Conservation (phyloP, 306 rosid genomes). For the Cicer bijugum region DNA sequence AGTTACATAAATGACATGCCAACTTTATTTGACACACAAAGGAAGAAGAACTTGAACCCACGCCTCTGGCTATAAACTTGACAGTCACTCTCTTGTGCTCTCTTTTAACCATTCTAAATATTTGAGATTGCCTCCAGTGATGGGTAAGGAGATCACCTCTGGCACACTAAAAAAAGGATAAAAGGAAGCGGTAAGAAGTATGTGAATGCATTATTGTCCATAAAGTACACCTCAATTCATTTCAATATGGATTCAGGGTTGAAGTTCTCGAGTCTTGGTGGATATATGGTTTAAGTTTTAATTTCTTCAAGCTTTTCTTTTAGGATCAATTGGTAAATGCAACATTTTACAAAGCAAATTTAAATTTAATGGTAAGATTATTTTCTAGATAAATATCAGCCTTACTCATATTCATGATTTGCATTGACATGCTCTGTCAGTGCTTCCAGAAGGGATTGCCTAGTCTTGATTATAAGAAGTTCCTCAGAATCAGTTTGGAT, state of each 20-base stretch:
- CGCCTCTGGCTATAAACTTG: slow-evolving; percentile 38
- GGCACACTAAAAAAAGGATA: slow-evolving; percentile 71
- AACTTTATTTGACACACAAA: slow-evolving; percentile 40
- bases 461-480: slow-evolving; percentile 85
- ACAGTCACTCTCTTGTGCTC: slow-evolving; percentile 81
- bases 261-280: slow-evolving; percentile 13
- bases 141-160: slow-evolving; percentile 90
- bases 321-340: slow-evolving; percentile 6
- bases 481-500: slow-evolving; percentile 85
- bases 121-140: slow-evolving; percentile 74
- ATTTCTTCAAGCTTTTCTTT: slow-evolving; percentile 31
- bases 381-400: slow-evolving; percentile 21
- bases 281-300: slow-evolving; percentile 25
- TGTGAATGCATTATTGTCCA: slow-evolving; percentile 9
- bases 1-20: slow-evolving; percentile 35
- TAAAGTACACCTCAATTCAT: neutral
- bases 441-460: slow-evolving; percentile 88
- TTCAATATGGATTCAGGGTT: slow-evolving; percentile 22
- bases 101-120: slow-evolving; percentile 88
- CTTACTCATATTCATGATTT: slow-evolving; percentile 90
- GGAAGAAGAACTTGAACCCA: slow-evolving; percentile 16
- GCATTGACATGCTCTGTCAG: slow-evolving; percentile 78
- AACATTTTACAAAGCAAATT: slow-evolving; percentile 12
- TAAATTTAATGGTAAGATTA: slow-evolving; percentile 16
- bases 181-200: slow-evolving; percentile 32